Base-by-base conservation (phyloP, 306 rosid genomes). In the Rosa persica region DNA sequence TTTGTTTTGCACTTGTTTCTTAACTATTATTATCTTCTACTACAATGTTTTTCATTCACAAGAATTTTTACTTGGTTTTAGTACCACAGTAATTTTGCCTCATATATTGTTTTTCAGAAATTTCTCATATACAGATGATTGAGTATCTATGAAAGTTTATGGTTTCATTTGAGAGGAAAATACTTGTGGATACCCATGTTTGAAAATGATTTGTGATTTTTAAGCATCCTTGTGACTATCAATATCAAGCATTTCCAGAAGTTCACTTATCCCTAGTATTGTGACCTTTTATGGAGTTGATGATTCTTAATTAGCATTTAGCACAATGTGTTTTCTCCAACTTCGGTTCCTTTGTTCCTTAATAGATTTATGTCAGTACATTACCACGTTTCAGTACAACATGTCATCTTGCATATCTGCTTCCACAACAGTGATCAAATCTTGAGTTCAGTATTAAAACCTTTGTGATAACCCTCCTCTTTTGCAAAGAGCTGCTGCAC, bases 21-120 rank as follows among this genome's bases (percentile, higher is more conserved):
- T 19, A 20, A 20, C 38, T 25, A 72, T 48, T 25, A 72, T 48
- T 48, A 19, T 49, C 15, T 46, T 70, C 16, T 11, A 46, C 60
- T 48, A 25, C 25, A 3, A 36, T 43, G 74, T 70, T 22, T 3
- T 11, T 23, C 38, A 10, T 58, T 58, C 17, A n/a, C n/a, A n/a
- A 11, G 67, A 25, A 13, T 74, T 79, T 6, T 22, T 74, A 66
- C 73, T 11, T 36, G 54, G 47, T 72, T 48, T 72, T 46, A 48
- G 61, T 23, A 51, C 57, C 3, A 15, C n/a, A 78, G 74, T 23
- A 30, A 70, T 84, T 23, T 61, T 25, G 67, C 39, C 39, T 27
- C 39, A 4, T 12, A 61, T 25, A 23, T 22, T 60, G 2, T 27
- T 60, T 4, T 60, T 60, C 36, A 0, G 36, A 20, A 42, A 19